Percentiles rank a stretch among this genome's conserved stretches.
phyloP scores from a whole-genome alignment of 2,329 filamentous ascomycete genomes.

The Colletotrichum gloeosporioides region DNA sequence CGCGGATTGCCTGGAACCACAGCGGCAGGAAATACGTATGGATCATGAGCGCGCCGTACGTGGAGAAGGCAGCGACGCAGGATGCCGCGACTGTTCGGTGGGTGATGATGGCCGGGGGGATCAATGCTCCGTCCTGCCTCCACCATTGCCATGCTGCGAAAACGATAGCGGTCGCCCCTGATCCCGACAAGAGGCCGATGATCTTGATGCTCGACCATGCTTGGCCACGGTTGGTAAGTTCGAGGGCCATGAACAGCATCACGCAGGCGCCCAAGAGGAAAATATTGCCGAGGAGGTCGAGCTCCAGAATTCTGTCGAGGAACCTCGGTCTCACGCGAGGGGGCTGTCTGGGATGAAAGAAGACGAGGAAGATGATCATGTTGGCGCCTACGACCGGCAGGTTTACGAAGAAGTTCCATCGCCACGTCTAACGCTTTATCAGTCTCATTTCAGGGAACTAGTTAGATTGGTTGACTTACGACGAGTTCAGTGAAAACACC shows the following conservation, averaged over 20 bases:
- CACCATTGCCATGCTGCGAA: constrained; percentile 48
- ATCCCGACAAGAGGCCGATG: constrained; percentile 40
- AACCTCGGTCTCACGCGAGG: constrained; percentile 26
- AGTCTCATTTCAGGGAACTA: background rate
- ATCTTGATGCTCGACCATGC: constrained; percentile 48
- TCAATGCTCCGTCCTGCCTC: constrained; percentile 47
- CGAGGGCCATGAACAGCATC: constrained; percentile 52
- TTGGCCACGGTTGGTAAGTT: constrained; percentile 49
- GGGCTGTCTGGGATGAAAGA: constrained; percentile 30
- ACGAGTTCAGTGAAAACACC: constrained; percentile 40
- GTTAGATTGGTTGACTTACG: constrained; percentile 25
- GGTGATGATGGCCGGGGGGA: constrained; percentile 47
- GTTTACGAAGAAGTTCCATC: constrained; percentile 25
- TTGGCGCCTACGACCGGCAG: constrained; percentile 34
- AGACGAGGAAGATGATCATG: constrained; percentile 28
- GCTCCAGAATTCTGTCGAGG: constrained; percentile 29
- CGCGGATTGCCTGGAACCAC: constrained; percentile 40
- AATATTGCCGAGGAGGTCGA: constrained; percentile 44
- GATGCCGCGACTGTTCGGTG: constrained; percentile 46
- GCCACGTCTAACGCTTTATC: constrained; percentile 24
- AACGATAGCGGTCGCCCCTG: constrained; percentile 27
- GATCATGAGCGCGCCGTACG: constrained; percentile 47
- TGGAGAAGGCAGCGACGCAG: constrained; percentile 43
- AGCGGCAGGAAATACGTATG: constrained; percentile 52
- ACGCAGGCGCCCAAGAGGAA: constrained; percentile 50